These are phyloP conservation scores for Sonneratia caseolaris DNA, from an alignment of 345 rosid species.

Conservation along the genomic window DNA sequence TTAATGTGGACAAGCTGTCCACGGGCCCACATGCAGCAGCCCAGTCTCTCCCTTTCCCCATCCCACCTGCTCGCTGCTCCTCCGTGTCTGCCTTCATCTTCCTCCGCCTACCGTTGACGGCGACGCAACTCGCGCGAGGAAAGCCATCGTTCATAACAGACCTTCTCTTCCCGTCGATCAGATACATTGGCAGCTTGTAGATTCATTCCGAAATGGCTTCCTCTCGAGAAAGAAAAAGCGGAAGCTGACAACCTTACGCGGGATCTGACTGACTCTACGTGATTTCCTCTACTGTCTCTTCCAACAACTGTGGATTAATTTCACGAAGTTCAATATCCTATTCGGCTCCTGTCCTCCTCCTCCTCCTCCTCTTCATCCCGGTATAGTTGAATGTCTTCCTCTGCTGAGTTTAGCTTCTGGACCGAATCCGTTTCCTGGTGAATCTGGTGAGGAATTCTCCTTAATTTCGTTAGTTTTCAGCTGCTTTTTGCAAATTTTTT, in stretches of 20 bases:
- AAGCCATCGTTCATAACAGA: background rate
- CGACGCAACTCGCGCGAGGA: background rate
- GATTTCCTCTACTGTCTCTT: background rate
- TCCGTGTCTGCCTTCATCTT: background rate
- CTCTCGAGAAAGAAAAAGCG: background rate
- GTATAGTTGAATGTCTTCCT: background rate
- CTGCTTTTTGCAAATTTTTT: background rate
- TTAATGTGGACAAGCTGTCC: background rate
- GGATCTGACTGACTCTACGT: background rate
- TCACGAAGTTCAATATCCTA: background rate
- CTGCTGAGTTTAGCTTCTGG: background rate
- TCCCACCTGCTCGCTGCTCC: background rate
- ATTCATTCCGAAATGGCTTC: background rate
- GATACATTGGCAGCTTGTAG: background rate
- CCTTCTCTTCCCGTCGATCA: background rate
- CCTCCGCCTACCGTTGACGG: conserved; percentile 1
- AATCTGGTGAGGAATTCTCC: background rate
- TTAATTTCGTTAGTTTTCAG: background rate
- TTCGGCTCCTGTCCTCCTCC: background rate
- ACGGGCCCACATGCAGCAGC: background rate
- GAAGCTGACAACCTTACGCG: background rate
- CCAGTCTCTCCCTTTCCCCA: background rate
- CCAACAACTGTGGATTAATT: background rate
- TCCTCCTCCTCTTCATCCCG: background rate
- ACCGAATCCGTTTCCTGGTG: background rate